Percentiles rank a stretch among this genome's conserved stretches.
These are phyloP conservation scores for Globisporangium heterothallicum DNA, from an alignment of 352 stramenopile species.

Conservation along the genomic window DNA sequence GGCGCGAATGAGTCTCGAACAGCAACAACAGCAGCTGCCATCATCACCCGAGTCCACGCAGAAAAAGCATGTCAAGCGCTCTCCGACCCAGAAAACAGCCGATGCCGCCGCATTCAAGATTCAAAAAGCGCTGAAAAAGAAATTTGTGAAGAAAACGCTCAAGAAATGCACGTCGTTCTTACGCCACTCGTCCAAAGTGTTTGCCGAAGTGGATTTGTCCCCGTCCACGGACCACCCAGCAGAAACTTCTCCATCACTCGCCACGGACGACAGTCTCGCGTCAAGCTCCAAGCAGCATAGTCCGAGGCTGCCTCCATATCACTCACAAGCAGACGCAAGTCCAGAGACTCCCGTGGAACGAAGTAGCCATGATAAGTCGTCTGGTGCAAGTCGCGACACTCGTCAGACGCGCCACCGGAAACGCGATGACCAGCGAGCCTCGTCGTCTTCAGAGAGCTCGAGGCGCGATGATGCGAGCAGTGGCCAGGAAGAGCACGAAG, in stretches of 20 bases:
- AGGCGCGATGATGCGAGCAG: not conserved
- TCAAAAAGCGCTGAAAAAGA: constrained; percentile 14
- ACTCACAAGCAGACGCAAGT: not conserved
- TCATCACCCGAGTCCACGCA: not conserved
- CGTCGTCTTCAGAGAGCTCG: not conserved
- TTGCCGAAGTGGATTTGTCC: constrained; percentile 5
- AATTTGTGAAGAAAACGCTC: constrained; percentile 11
- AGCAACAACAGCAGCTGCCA: not conserved
- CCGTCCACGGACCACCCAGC: not conserved
- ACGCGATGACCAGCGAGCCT: not conserved
- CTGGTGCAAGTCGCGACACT: not conserved
- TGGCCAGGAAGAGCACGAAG: not conserved
- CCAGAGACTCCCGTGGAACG: not conserved
- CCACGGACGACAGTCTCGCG: not conserved
- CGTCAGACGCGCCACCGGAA: not conserved
- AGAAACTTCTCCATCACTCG: not conserved
- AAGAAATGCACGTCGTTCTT: constrained; percentile 14
- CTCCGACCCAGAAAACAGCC: not conserved
- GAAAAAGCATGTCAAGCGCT: not conserved
- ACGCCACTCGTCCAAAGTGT: constrained; percentile 14
- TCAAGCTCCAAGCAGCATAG: not conserved
- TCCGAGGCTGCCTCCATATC: not conserved
- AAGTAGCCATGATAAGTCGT: not conserved
- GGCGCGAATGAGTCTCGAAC: not conserved
- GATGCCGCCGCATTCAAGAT: constrained; percentile 8